phyloP scores from a whole-genome alignment of 1,139 yeast species.

The Yamadazyma sp. region DNA sequence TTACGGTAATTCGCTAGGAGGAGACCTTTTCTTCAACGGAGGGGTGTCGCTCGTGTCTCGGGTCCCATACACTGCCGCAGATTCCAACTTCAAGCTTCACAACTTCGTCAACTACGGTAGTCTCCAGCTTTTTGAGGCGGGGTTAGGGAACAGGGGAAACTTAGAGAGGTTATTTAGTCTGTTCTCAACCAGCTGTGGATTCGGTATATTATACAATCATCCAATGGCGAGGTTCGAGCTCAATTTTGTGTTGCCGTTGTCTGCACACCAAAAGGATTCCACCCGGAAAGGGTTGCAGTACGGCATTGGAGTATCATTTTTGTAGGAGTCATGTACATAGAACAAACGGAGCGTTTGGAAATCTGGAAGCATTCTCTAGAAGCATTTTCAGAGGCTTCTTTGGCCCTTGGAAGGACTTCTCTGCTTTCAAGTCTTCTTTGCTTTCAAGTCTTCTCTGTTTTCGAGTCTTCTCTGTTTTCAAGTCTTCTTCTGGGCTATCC shows the following conservation, averaged over 20 bases:
- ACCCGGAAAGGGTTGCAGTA: slow-evolving; percentile 86
- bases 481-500: slow-evolving; percentile 41
- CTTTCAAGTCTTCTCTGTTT: no score
- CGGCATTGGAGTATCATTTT: slow-evolving; percentile 85
- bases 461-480: not conserved
- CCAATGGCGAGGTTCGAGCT: slow-evolving; percentile 91
- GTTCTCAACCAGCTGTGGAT: slow-evolving; percentile 60
- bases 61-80: slow-evolving; percentile 57
- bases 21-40: slow-evolving; percentile 69
- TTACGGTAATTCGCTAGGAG: slow-evolving; percentile 65
- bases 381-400: no score
- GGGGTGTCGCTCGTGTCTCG: slow-evolving; percentile 69
- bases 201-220: slow-evolving; percentile 80
- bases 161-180: slow-evolving; percentile 28
- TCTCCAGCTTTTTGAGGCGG: slow-evolving; percentile 25
- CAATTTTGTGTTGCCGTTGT: slow-evolving; percentile 78
- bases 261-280: slow-evolving; percentile 63
- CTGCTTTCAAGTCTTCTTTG: no score
- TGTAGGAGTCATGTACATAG: slow-evolving; percentile 34
- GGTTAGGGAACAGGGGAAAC: slow-evolving; percentile 11
- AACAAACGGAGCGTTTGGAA: not conserved
- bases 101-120: slow-evolving; percentile 75
- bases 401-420: no score
- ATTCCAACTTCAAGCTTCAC: slow-evolving; percentile 69
- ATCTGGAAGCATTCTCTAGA: no score